Percentiles rank a stretch among this genome's conserved stretches.
Conservation (phyloP, 495 filamentous ascomycete genomes). For the Patellaria atrata region DNA sequence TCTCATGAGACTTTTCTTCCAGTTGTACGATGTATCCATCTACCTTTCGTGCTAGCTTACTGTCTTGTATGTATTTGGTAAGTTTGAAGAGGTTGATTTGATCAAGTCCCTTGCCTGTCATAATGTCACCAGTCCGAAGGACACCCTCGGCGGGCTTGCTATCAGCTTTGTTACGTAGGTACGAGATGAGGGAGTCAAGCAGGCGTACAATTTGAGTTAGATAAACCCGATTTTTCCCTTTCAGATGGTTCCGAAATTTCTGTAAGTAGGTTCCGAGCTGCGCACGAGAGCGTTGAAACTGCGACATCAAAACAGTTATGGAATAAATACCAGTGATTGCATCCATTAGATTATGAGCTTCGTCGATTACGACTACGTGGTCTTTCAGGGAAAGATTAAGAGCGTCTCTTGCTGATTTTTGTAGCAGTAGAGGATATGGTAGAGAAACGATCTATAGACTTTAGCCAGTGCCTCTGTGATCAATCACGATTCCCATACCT, state of each 20-base stretch:
- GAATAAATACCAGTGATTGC: constrained; percentile 82
- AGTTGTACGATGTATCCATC: constrained; percentile 64
- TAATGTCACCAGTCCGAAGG: constrained; percentile 51
- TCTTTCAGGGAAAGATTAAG: constrained; percentile 71
- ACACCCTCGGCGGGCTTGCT: constrained; percentile 41
- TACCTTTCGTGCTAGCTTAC: constrained; percentile 86
- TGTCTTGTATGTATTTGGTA: constrained; percentile 73
- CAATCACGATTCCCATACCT: constrained; percentile 32
- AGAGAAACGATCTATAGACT: constrained; percentile 65
- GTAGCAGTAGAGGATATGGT: constrained; percentile 81
- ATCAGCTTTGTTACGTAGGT: constrained; percentile 37
- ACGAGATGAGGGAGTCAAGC: constrained; percentile 56
- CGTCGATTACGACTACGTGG: constrained; percentile 86
- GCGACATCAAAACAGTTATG: constrained; percentile 52
- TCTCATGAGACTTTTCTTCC: constrained; percentile 30
- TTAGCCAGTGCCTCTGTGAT: constrained; percentile 1
- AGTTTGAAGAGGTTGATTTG: constrained; percentile 91
- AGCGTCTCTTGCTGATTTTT: constrained; percentile 79
- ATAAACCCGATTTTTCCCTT: constrained; percentile 89
- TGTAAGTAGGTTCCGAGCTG: constrained; percentile 72
- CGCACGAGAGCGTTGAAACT: constrained; percentile 53
- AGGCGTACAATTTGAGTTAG: constrained; percentile 73
- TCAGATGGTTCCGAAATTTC: constrained; percentile 71
- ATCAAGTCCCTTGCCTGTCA: constrained; percentile 77
- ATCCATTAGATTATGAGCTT: constrained; percentile 96